A percentile compares a stretch with the other conserved stretches of the same genome.
Evolutionary conservation across 2,329 filamentous ascomycete genomes (phyloP).

Genomic region (Trichoderma atroviride): DNA sequence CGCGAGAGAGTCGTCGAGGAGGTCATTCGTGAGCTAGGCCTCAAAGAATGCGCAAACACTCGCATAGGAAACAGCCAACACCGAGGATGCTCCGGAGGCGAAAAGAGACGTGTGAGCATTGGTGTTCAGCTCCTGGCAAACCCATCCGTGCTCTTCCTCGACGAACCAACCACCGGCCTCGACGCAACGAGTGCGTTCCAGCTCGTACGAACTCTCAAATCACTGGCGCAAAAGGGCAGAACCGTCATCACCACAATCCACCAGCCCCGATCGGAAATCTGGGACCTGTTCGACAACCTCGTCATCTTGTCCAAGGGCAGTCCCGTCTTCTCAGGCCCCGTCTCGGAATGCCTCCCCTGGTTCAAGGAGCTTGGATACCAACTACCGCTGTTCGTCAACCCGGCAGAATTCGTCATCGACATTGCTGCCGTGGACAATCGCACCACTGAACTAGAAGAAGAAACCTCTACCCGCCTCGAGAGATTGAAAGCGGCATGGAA

Average conservation of each 20-base stretch:
- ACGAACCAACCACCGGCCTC: constrained; percentile 77
- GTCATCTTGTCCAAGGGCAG: constrained; percentile 68
- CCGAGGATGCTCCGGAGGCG: constrained; percentile 76
- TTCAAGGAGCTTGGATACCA: constrained; percentile 63
- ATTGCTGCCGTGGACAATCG: constrained; percentile 74
- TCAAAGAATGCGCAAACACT: constrained; percentile 78
- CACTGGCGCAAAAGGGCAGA: constrained; percentile 66
- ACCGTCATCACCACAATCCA: constrained; percentile 77
- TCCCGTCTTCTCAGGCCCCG: constrained; percentile 67
- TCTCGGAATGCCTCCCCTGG: constrained; percentile 62
- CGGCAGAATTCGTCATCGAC: constrained; percentile 76
- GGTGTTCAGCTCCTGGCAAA: constrained; percentile 80
- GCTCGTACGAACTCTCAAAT: constrained; percentile 70
- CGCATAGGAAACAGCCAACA: constrained; percentile 71
- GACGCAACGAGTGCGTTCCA: constrained; percentile 79
- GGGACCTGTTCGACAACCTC: constrained; percentile 74
- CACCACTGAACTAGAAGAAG: constrained; percentile 64
- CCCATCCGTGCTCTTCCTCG: constrained; percentile 74
- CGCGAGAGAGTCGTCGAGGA: constrained; percentile 69
- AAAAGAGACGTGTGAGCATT: constrained; percentile 75
- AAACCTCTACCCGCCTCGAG: constrained; percentile 62
- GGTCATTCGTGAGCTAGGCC: constrained; percentile 72
- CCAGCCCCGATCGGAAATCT: constrained; percentile 78
- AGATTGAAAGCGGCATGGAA: constrained; percentile 64
- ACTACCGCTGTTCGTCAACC: constrained; percentile 73